Percentiles rank a stretch among this genome's conserved stretches.
These are phyloP conservation scores for Selenicereus undatus DNA, from an alignment of 148 eudicot species.

Conservation along the genomic window DNA sequence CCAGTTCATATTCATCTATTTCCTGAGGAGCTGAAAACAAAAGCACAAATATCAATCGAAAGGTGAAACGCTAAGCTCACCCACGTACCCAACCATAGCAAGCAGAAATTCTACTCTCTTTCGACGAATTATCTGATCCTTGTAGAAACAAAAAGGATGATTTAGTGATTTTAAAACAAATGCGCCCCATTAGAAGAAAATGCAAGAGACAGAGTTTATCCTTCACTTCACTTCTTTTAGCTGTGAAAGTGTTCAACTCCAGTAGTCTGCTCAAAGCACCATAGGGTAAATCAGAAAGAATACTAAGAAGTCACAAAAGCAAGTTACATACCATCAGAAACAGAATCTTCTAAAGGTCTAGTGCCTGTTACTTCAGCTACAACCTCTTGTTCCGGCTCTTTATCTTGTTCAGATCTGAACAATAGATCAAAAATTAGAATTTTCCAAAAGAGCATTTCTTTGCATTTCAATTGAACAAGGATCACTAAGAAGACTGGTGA, in stretches of 20 bases:
- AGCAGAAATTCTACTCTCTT: neutral
- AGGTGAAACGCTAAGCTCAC: neutral
- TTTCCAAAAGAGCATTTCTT: neutral
- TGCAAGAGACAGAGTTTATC: neutral
- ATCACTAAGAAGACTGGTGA: neutral
- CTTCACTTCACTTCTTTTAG: neutral
- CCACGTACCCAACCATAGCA: neutral
- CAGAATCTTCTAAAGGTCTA: conserved; percentile 73
- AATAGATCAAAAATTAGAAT: neutral
- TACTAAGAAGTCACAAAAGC: too few relatives aligned
- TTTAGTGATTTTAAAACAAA: neutral
- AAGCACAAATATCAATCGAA: conserved; percentile 20
- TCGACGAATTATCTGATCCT: neutral
- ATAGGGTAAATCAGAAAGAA: neutral
- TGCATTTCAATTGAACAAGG: neutral
- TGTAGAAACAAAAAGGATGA: neutral
- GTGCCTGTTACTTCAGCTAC: conserved; percentile 58
- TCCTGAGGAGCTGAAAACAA: conserved; percentile 74
- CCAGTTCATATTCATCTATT: conserved; percentile 94
- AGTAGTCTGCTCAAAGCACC: neutral
- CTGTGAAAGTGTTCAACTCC: neutral
- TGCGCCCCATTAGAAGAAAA: neutral
- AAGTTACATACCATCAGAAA: conserved; percentile 58
- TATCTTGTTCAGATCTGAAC: conserved; percentile 94
- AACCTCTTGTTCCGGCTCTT: conserved; percentile 89